Base-by-base conservation (phyloP, 176 grass and related monocot species). In the Bothriochloa decipiens region DNA sequence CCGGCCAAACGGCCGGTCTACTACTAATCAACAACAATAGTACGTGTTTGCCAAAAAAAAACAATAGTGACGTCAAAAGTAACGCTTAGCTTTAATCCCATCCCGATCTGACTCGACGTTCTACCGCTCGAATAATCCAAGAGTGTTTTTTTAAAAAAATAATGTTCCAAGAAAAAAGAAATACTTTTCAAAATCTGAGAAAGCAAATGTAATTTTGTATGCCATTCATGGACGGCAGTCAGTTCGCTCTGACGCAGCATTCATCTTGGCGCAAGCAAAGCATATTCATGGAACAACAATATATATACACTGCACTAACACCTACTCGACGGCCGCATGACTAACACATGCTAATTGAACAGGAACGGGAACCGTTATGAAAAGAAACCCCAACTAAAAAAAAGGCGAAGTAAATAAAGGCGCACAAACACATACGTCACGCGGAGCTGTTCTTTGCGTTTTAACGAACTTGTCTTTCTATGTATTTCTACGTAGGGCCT, bases 321-420 rank as follows among this genome's bases (percentile, higher is more conserved):
- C 35, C 77, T 45, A 67, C 50, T 47, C n/a, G n/a, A n/a, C 28
- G 45, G 42, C 13, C 46, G 35, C 88, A 90, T n/a, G 67, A 73
- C 7, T 67, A 83, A 86, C 73, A 90, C 88, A 90, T 82, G 75
- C 46, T 27, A 14, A 47, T 29, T 50, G 8, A 74, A 69, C 28
- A 78, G 33, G 65, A 26, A 61, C 76, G 17, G 5, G 37, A 40
- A 11, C 80, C 53, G 26, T 77, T 6, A 43, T 0, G 60, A 82
- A 77, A 82, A 36, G 65, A 71, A 72, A 11, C 26, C 32, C 50
- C 43, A 32, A 57, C n/a, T 42, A 27, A 64, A 86, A 64, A 61
- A 41, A 43, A 13, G 5, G n/a, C 4, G 32, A 1, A 2, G 22
- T 7, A 60, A 62, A 0, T 63, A 65, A 29, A 65, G 62, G 26